phyloP scores from a whole-genome alignment of 768 basidiomycete species.

The Auricularia cornea region DNA sequence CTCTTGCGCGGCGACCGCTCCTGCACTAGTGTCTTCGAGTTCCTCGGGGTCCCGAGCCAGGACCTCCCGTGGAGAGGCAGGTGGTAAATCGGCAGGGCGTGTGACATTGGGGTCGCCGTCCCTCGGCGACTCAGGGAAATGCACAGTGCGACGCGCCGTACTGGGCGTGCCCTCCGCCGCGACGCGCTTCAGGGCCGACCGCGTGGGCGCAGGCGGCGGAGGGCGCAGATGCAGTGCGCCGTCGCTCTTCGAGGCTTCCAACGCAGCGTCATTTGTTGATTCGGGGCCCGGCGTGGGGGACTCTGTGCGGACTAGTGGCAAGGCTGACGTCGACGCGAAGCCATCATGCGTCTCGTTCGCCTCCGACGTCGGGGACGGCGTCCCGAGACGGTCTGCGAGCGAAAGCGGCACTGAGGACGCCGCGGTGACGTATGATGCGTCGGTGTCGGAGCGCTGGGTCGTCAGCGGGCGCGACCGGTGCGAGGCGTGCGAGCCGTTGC shows the following conservation, averaged over 20 bases:
- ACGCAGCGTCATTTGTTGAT: not conserved
- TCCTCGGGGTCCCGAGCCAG: constrained; percentile 51
- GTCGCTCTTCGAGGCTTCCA: not conserved
- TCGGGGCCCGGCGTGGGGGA: not conserved
- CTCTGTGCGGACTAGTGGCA: constrained; percentile 1
- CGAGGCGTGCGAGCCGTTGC: constrained; percentile 9
- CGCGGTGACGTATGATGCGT: not conserved
- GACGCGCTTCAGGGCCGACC: not conserved
- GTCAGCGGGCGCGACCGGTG: not conserved
- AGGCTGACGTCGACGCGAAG: not conserved
- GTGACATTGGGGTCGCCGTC: not conserved
- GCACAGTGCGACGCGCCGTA: constrained; percentile 13
- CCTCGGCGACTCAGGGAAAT: constrained; percentile 10
- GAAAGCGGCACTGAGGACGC: constrained; percentile 3
- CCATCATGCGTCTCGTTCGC: not conserved
- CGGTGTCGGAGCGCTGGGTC: not conserved
- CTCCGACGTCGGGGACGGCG: not conserved
- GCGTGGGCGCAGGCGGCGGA: not conserved
- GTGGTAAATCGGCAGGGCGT: constrained; percentile 15
- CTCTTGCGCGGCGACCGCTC: constrained; percentile 33
- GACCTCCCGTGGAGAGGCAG: constrained; percentile 56
- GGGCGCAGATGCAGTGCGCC: constrained; percentile 1
- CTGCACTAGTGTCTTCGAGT: constrained; percentile 56
- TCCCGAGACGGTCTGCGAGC: not conserved
- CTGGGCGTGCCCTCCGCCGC: constrained; percentile 12